These are phyloP conservation scores for Cyamopsis tetragonoloba DNA, from an alignment of 306 rosid species.

Conservation along the genomic window DNA sequence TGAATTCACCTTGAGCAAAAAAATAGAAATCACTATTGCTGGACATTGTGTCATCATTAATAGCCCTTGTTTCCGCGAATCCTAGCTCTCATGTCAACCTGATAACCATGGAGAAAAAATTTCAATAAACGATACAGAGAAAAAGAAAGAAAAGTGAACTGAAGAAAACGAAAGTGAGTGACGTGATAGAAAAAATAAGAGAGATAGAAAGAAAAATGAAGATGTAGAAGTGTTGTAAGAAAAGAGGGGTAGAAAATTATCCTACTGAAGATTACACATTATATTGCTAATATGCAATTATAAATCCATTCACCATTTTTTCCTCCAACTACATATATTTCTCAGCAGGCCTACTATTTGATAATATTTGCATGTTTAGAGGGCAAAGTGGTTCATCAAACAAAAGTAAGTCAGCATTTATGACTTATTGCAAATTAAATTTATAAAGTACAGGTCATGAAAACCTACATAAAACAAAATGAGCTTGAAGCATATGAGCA, in stretches of 20 bases:
- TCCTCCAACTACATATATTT: neutral
- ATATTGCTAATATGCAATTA: neutral
- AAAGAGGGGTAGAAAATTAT: too few relatives aligned
- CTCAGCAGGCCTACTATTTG: neutral
- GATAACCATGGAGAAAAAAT: neutral
- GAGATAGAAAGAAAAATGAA: too few relatives aligned
- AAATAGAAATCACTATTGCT: neutral
- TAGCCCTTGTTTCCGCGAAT: constrained; percentile 64
- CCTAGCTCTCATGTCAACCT: constrained; percentile 60
- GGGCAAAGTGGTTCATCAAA: neutral
- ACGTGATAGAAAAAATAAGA: too few relatives aligned
- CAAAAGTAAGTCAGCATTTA: neutral
- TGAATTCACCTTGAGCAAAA: constrained; percentile 17
- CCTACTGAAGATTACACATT: neutral
- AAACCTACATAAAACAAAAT: neutral
- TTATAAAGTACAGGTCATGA: neutral
- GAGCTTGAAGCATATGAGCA: neutral
- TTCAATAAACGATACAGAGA: too few relatives aligned
- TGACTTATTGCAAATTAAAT: neutral
- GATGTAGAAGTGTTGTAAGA: too few relatives aligned
- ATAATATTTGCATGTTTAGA: neutral
- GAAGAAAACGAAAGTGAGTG: too few relatives aligned
- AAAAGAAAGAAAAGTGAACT: too few relatives aligned
- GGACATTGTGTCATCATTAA: constrained; percentile 1
- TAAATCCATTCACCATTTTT: neutral